Percentiles rank a stretch among this genome's conserved stretches.
phyloP scores from a whole-genome alignment of 2,329 filamentous ascomycete species.

The Elsinoe fawcettii region DNA sequence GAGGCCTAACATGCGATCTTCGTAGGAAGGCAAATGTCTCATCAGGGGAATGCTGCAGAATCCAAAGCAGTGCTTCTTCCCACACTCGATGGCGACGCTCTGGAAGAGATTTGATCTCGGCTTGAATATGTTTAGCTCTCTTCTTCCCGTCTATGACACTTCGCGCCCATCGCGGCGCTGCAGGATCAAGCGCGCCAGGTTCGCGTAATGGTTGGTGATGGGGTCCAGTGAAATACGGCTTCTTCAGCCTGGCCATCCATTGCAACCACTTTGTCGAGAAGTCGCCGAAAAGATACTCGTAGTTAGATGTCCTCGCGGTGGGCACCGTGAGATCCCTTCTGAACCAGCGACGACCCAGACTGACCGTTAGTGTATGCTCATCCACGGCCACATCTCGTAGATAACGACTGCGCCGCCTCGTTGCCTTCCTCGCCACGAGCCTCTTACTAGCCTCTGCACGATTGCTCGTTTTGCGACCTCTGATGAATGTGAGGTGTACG shows the following conservation, averaged over 20 bases:
- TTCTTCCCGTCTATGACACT: constrained; percentile 15
- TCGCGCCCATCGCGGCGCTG: constrained; percentile 19
- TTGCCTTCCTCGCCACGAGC: not conserved
- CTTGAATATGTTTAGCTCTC: constrained; percentile 22
- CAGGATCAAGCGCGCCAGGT: constrained; percentile 17
- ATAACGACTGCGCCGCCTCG: not conserved
- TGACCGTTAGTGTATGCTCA: not conserved
- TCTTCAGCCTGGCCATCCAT: constrained; percentile 18
- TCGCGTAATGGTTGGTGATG: not conserved
- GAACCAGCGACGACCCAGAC: not conserved
- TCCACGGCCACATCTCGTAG: not conserved
- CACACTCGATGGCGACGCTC: constrained; percentile 27
- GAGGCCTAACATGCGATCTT: constrained; percentile 31
- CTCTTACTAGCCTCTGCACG: not conserved
- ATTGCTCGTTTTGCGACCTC: not conserved
- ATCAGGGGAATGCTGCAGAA: constrained; percentile 35
- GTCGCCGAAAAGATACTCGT: constrained; percentile 3
- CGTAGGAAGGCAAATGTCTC: constrained; percentile 36
- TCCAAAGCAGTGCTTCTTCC: constrained; percentile 39
- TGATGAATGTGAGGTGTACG: not conserved
- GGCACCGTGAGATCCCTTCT: not conserved
- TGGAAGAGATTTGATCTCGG: constrained; percentile 15
- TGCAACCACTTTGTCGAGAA: constrained; percentile 17
- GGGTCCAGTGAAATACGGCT: constrained; percentile 10
- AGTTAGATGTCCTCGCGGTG: not conserved